A percentile compares a stretch with the other conserved stretches of the same genome.
phyloP scores from a whole-genome alignment of 2,329 filamentous ascomycete genomes.

The Teratosphaeria pseudoeucalypti region DNA sequence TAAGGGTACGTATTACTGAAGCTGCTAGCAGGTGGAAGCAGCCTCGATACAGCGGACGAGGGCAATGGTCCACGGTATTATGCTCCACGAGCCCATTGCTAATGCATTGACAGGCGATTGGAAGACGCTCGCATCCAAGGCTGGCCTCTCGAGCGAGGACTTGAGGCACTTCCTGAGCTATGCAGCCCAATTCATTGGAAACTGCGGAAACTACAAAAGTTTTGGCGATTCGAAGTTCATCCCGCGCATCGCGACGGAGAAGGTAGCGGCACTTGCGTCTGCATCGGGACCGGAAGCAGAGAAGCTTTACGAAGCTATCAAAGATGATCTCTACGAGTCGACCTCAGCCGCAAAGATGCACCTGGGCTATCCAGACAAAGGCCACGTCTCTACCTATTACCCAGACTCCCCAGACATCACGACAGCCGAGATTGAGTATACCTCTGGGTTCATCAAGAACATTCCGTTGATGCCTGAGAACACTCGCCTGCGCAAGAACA shows the following conservation, averaged over 20 bases:
- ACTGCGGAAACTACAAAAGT: constrained; percentile 44
- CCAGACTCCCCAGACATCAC: constrained; percentile 39
- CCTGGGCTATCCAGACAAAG: constrained; percentile 39
- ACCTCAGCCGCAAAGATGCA: constrained; percentile 33
- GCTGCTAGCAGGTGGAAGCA: not conserved
- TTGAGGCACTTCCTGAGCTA: constrained; percentile 32
- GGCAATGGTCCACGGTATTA: not conserved
- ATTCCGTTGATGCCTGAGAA: constrained; percentile 41
- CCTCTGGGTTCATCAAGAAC: constrained; percentile 38
- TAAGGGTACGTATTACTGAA: constrained; percentile 18
- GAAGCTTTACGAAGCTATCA: constrained; percentile 33
- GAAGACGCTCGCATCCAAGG: constrained; percentile 32
- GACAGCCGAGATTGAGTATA: constrained; percentile 35
- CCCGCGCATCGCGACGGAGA: constrained; percentile 34
- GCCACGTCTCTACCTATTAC: constrained; percentile 42
- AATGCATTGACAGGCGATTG: constrained; percentile 35
- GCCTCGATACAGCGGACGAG: not conserved
- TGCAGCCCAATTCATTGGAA: constrained; percentile 42
- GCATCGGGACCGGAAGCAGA: constrained; percentile 27
- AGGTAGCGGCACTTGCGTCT: constrained; percentile 36
- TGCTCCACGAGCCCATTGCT: constrained; percentile 1
- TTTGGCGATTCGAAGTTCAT: constrained; percentile 43
- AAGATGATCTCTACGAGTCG: constrained; percentile 36
- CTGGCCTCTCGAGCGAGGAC: constrained; percentile 32
- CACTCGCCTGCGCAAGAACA: constrained; percentile 37